A percentile compares a stretch with the other conserved stretches of the same genome.
phyloP scores from a whole-genome alignment of 805 yeast genomes.

The Candida ipomoeae region DNA sequence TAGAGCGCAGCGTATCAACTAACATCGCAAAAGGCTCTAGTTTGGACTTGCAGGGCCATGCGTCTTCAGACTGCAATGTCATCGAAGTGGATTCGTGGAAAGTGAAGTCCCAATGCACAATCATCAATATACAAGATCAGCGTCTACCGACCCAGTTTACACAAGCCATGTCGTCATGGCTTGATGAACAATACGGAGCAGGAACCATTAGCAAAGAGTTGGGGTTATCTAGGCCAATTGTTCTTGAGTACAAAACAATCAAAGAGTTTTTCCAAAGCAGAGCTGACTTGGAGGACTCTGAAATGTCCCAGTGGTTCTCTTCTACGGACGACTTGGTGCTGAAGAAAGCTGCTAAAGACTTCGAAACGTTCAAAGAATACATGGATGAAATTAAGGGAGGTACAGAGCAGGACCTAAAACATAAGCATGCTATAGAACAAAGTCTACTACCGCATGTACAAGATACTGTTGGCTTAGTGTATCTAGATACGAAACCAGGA shows the following conservation, averaged over 20 bases:
- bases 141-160: slow-evolving; percentile 31
- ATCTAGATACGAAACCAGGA: slow-evolving; percentile 9
- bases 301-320: neutral
- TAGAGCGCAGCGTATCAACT: slow-evolving; percentile 41
- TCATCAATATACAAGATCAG: slow-evolving; percentile 12
- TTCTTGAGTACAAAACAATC: slow-evolving; percentile 15
- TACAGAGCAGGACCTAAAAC: neutral
- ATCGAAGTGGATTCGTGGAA: slow-evolving; percentile 16
- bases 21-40: slow-evolving; percentile 51
- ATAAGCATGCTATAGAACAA: neutral
- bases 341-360: neutral
- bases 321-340: neutral
- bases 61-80: slow-evolving; percentile 44
- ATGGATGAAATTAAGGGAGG: neutral
- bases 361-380: neutral
- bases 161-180: slow-evolving; percentile 18
- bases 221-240: slow-evolving; percentile 35
- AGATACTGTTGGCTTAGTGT: slow-evolving; percentile 46
- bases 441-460: slow-evolving; percentile 15
- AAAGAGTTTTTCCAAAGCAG: neutral
- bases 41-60: slow-evolving; percentile 36
- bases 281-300: neutral
- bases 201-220: slow-evolving; percentile 9
- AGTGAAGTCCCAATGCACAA: slow-evolving; percentile 14
- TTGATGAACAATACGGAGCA: slow-evolving; percentile 20